Percentiles rank a stretch among this genome's conserved stretches.
phyloP scores from a whole-genome alignment of 2,329 filamentous ascomycete species.

The Trichoderma breve region DNA sequence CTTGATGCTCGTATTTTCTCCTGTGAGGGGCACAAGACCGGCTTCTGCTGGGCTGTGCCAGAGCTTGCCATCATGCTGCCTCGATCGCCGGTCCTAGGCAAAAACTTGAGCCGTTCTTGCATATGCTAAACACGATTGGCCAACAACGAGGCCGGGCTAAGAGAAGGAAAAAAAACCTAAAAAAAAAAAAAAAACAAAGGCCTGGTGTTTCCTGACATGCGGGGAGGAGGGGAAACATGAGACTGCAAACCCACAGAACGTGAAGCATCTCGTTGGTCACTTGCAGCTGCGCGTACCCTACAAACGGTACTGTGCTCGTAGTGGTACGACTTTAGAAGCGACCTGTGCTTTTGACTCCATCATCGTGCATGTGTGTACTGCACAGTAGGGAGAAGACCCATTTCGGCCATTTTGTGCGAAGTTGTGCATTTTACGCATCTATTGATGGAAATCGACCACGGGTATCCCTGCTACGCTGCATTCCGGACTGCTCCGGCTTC shows the following conservation, averaged over 20 bases:
- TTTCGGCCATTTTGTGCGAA: background rate
- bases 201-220: background rate
- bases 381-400: background rate
- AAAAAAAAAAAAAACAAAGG: background rate
- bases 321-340: background rate
- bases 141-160: background rate
- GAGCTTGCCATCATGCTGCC: background rate
- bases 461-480: background rate
- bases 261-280: background rate
- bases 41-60: constrained; percentile 1
- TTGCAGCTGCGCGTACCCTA: background rate
- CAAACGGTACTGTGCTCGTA: background rate
- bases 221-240: background rate
- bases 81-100: background rate
- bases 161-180: background rate
- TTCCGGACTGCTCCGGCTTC: background rate
- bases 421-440: background rate
- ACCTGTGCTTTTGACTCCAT: background rate
- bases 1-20: constrained; percentile 12
- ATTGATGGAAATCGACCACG: background rate
- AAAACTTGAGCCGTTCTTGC: background rate
- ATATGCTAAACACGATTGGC: background rate
- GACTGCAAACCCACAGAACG: background rate
- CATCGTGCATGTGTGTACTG: background rate
- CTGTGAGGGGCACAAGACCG: constrained; percentile 2